Base-by-base conservation (phyloP, 2,329 filamentous ascomycete genomes). In the Pyrenophora seminiperda region DNA sequence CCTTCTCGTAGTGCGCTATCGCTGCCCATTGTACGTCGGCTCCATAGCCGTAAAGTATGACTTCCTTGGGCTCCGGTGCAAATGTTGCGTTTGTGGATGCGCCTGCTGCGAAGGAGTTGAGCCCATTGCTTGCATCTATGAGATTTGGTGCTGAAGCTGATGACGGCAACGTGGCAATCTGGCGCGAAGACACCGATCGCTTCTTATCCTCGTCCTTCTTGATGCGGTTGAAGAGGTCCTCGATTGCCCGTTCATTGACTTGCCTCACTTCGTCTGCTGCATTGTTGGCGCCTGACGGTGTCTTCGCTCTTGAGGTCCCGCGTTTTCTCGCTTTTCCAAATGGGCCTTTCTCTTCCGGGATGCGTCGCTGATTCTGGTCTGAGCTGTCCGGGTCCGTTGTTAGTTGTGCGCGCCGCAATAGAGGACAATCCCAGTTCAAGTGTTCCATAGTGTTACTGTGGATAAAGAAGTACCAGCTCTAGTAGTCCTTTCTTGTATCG, bases 1-100 rank as follows among this genome's bases (percentile, higher is more conserved):
- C 85, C 53, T 87, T 83, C 77, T 97, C 93, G 76, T 89, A 97
- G 75, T 90, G 90, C 61, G 89, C 86, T 62, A 97, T 87, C 27
- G 91, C 91, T 20, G 92, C 91, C 82, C 94, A 97, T 67, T 86
- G 82, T 6, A 73, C 70, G 4, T 82, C 79, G 81, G 74, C 86
- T 77, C 72, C 84, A 74, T 92, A 97, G 22, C 93, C 93, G 61
- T 92, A 89, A 13, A 97, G 79, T 47, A 96, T 85, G 56, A 96
- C 83, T 74, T 97, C 91, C 31, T 89, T 88, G 2, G 86, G 83
- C 57, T 83, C 81, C 56, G 80, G 81, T 34, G 70, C 56, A 15
- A 47, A 47, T 66, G 69, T 67, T 13, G 76, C 64, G 52, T 73
- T 74, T 37, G 76, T 48, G 4, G 63, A 47, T 50, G 63, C 58